phyloP scores from a whole-genome alignment of 1,284 basidiomycete genomes.

The Pseudozyma hubeiensis region DNA sequence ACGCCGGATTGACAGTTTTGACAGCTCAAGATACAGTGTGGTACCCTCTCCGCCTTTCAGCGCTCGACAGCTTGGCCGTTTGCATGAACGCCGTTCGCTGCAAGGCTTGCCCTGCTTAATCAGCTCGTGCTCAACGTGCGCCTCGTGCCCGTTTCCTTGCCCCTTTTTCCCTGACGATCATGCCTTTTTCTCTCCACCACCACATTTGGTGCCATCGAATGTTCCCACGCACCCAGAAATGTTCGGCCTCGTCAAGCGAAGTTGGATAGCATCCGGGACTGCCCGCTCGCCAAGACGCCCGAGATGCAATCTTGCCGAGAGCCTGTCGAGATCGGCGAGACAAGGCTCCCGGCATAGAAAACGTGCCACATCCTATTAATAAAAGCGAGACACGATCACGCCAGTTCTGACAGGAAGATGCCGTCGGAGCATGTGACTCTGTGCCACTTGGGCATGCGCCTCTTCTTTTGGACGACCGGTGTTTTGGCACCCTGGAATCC shows the following conservation, averaged over 20 bases:
- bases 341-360: background rate
- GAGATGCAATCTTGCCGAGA: background rate
- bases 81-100: constrained; percentile 2
- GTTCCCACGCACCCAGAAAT: background rate
- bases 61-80: no score
- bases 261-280: background rate
- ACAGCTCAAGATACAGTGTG: background rate
- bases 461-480: no score
- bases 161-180: background rate
- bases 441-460: background rate
- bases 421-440: background rate
- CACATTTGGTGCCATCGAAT: background rate
- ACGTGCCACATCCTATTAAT: background rate
- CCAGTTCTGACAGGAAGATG: background rate
- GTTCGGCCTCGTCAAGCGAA: background rate
- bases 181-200: background rate
- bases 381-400: no score
- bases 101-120: constrained; percentile 1
- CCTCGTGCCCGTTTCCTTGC: no score
- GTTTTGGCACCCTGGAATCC: no score
- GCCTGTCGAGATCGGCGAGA: constrained; percentile 1
- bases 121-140: background rate
- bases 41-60: no score
- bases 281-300: background rate
- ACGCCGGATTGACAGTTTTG: background rate